Base-by-base conservation (phyloP, 1,284 basidiomycete species). In the Cystobasidium pallidum region DNA sequence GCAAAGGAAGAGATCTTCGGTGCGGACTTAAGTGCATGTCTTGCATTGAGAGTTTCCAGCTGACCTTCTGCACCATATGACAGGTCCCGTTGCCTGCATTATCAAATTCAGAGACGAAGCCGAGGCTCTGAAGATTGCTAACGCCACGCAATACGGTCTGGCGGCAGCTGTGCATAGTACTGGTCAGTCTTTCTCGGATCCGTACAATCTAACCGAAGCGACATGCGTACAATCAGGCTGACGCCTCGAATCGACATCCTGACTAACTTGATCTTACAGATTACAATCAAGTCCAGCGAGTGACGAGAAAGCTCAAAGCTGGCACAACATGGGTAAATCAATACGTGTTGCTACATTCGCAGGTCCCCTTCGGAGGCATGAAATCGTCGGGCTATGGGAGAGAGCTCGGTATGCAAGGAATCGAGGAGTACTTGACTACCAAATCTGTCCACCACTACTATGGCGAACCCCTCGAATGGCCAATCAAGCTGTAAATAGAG, bases 331-430 rank as follows among this genome's bases (percentile, higher is more conserved):
- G 91, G 92, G 85, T 92, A 24, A 64, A 64, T 41, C 63, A 91
- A 80, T 95, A 94, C 82, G 90, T 43, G 26, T 19, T 51, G 36
- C 34, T 72, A 34, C 62, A 71, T 70, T 21, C 49, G 28, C 59
- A 91, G 91, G 90, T 91, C 45, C 93, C 94, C 0, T 96, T 96
- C 77, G 94, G 94, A 28, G 94, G 94, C 17, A 94, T 92, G 84
- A 94, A 94, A 82, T 88, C 88, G 78, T 87, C 86, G 72, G 89
- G 89, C 21, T 86, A 88, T 71, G 89, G 89, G 41, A 86, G 93
- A 70, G 94, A 97, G 81, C 86, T 96, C 63, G 94, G 94, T 26
- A 32, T 89, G 52, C 66, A 92, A 77, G 93, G 91, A 17, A 84
- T 95, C 66, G 89, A 92, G 21, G 88, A 88, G 76, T 91, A 94